These are phyloP conservation scores for Xylaria arbuscula DNA, from an alignment of 2,329 filamentous ascomycete genomes.

Conservation along the genomic window DNA sequence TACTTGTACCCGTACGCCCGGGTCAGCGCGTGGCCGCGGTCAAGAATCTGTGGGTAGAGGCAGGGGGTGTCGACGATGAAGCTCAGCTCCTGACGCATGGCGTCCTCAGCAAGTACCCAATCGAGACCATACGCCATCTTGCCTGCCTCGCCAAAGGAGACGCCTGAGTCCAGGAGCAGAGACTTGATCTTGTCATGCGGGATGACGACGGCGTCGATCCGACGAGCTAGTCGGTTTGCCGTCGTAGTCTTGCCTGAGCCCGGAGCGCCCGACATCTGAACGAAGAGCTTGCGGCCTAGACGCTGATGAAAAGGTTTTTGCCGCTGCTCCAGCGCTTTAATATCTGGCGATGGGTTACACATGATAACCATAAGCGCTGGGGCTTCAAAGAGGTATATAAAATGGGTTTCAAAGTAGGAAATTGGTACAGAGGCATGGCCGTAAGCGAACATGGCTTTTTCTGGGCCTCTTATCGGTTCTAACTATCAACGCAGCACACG, in stretches of 20 bases:
- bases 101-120: slow-evolving; percentile 5
- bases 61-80: slow-evolving; percentile 15
- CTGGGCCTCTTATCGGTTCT: no score
- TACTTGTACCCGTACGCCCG: neutral
- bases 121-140: slow-evolving; percentile 6
- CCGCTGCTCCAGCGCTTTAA: neutral
- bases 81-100: slow-evolving; percentile 1
- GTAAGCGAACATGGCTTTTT: no score
- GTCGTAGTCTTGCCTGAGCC: slow-evolving; percentile 12
- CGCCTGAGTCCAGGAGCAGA: neutral
- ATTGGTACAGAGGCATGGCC: no score
- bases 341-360: no score
- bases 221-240: neutral
- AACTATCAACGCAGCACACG: no score
- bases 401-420: no score
- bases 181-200: slow-evolving; percentile 10
- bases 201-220: slow-evolving; percentile 6
- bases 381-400: no score
- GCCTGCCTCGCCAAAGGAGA: slow-evolving; percentile 7
- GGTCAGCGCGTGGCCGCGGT: neutral
- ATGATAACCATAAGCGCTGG: no score
- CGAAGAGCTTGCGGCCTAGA: neutral
- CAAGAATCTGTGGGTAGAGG: slow-evolving; percentile 1
- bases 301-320: neutral
- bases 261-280: slow-evolving; percentile 20